A percentile compares a stretch with the other conserved stretches of the same genome.
Evolutionary conservation across 2,329 filamentous ascomycete species (phyloP).

Genomic region (Ascochyta lentis): DNA sequence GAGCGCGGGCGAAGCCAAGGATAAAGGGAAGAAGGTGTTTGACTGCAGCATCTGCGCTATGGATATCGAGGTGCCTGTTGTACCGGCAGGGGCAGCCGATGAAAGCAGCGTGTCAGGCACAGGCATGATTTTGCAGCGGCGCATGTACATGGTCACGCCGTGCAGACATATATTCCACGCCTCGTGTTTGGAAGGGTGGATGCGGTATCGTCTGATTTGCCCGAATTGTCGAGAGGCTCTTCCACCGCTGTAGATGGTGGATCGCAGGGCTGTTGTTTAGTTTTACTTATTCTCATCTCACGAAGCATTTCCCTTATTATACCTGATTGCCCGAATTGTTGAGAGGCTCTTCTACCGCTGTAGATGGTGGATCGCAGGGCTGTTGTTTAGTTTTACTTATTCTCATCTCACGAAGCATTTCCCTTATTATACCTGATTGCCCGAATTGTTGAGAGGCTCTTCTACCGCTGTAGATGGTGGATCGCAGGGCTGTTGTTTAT

Average conservation of each 20-base stretch:
- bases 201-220: conserved; percentile 90
- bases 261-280: no score
- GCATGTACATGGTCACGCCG: conserved; percentile 95
- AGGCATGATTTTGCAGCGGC: conserved; percentile 73
- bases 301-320: no score
- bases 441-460: conserved; percentile 92
- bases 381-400: no score
- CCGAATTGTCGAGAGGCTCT: conserved; percentile 92
- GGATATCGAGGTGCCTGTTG: conserved; percentile 84
- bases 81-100: conserved; percentile 57
- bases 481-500: background rate
- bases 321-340: conserved; percentile 94
- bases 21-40: conserved; percentile 67
- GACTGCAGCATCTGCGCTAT: conserved; percentile 97
- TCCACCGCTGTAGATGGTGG: conserved; percentile 71
- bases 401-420: background rate
- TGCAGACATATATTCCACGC: conserved; percentile 97
- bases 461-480: conserved; percentile 71
- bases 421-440: no score
- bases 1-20: conserved; percentile 53
- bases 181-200: conserved; percentile 91
- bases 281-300: background rate
- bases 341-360: conserved; percentile 85
- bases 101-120: conserved; percentile 47
- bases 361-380: conserved; percentile 51